phyloP scores from a whole-genome alignment of 2,329 filamentous ascomycete species.

The Epichloe gansuensis region DNA sequence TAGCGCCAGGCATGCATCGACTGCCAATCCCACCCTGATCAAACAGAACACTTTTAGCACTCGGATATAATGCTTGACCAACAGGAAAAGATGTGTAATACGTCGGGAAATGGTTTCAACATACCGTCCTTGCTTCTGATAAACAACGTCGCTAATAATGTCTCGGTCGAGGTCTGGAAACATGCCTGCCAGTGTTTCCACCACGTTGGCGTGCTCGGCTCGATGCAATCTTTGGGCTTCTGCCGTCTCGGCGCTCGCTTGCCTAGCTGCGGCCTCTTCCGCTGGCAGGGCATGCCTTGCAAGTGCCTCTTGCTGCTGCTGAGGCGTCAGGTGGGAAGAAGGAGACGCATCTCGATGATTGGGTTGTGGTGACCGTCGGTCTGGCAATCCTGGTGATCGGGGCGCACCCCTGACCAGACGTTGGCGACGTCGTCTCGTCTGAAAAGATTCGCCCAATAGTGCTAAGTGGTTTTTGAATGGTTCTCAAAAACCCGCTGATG shows the following conservation, averaged over 20 bases:
- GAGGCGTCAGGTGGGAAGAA: slow-evolving; percentile 8
- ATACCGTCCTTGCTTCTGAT: slow-evolving; percentile 87
- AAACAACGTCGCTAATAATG: slow-evolving; percentile 91
- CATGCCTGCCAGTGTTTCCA: slow-evolving; percentile 91
- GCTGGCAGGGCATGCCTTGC: slow-evolving; percentile 45
- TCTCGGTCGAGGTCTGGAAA: slow-evolving; percentile 92
- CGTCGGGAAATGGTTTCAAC: slow-evolving; percentile 21
- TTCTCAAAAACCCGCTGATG: slow-evolving; percentile 73
- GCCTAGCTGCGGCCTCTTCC: slow-evolving; percentile 78
- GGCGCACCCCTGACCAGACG: slow-evolving; percentile 19
- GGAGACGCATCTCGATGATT: slow-evolving; percentile 15
- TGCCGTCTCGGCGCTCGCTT: slow-evolving; percentile 80
- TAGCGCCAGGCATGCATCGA: slow-evolving; percentile 72
- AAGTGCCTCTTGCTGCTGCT: slow-evolving; percentile 12
- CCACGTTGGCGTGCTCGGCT: slow-evolving; percentile 79
- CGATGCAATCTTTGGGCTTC: slow-evolving; percentile 74
- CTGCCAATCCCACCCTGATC: slow-evolving; percentile 65
- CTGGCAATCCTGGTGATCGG: slow-evolving; percentile 25
- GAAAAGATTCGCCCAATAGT: slow-evolving; percentile 94
- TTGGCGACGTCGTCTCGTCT: slow-evolving; percentile 40
- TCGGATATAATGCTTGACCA: too few relatives aligned
- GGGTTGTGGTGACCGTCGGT: slow-evolving; percentile 18
- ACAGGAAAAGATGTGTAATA: too few relatives aligned
- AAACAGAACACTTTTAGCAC: background rate
- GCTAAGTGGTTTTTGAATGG: slow-evolving; percentile 80